A percentile compares a stretch with the other conserved stretches of the same genome.
These are phyloP conservation scores for Scenedesmus sp. DNA, from an alignment of 163 green algal species.

Conservation along the genomic window DNA sequence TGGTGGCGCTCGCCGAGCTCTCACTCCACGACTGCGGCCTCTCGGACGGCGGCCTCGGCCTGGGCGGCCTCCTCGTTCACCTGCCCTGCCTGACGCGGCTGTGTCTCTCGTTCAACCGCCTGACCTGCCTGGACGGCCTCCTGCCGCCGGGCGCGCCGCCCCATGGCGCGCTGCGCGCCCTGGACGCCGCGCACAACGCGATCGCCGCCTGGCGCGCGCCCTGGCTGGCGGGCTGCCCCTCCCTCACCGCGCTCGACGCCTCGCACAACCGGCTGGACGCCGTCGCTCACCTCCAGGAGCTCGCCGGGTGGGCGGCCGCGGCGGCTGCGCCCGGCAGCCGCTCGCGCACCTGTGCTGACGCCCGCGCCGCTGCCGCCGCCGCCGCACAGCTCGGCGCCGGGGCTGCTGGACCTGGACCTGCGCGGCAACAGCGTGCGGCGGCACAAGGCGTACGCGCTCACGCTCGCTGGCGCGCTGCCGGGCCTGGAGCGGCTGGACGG, in stretches of 20 bases:
- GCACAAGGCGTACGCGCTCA: slow-evolving; percentile 64
- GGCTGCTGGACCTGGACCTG: slow-evolving; percentile 58
- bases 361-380: background rate
- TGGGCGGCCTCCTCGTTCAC: slow-evolving; percentile 42
- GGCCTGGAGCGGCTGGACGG: slow-evolving; percentile 53
- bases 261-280: slow-evolving; percentile 60
- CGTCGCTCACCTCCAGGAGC: slow-evolving; percentile 45
- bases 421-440: slow-evolving; percentile 59
- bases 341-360: too few relatives aligned
- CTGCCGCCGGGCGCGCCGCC: too few relatives aligned
- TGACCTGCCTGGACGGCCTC: slow-evolving; percentile 7
- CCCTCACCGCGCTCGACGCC: slow-evolving; percentile 61
- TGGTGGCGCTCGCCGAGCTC: slow-evolving; percentile 57
- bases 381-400: slow-evolving; percentile 4
- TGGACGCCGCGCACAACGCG: slow-evolving; percentile 47
- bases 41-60: too few relatives aligned
- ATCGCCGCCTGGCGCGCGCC: slow-evolving; percentile 16
- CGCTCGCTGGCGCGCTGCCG: slow-evolving; percentile 45
- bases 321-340: too few relatives aligned
- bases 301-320: slow-evolving; percentile 46
- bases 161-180: background rate
- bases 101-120: slow-evolving; percentile 22
- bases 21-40: slow-evolving; percentile 64
- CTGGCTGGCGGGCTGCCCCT: slow-evolving; percentile 51
- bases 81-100: slow-evolving; percentile 34